A percentile compares a stretch with the other conserved stretches of the same genome.
Evolutionary conservation across 2,329 filamentous ascomycete species (phyloP).

Genomic region (Nemania serpens): DNA sequence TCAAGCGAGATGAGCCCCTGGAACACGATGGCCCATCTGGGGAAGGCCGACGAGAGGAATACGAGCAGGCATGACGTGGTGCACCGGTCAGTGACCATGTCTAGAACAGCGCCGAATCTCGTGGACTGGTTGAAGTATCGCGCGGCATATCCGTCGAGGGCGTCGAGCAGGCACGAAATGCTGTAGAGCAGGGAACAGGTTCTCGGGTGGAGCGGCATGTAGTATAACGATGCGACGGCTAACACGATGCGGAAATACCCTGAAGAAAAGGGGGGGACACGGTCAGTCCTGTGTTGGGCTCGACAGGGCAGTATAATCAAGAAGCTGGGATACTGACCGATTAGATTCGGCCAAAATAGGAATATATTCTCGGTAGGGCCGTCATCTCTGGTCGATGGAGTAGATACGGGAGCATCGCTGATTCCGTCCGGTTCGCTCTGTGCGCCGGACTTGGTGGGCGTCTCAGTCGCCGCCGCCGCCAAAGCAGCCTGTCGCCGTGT

Average conservation of each 20-base stretch:
- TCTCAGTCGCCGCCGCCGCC: constrained; percentile 34
- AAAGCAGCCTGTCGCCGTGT: constrained; percentile 39
- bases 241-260: constrained; percentile 79
- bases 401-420: constrained; percentile 41
- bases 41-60: constrained; percentile 93
- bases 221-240: constrained; percentile 91
- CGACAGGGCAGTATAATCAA: too few relatives aligned
- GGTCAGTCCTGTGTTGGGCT: constrained; percentile 12
- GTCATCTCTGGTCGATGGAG: constrained; percentile 41
- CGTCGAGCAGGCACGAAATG: constrained; percentile 92
- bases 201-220: constrained; percentile 98
- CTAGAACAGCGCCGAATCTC: constrained; percentile 92
- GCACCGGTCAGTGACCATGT: constrained; percentile 99
- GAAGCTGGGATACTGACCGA: constrained; percentile 60
- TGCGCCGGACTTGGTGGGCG: constrained; percentile 27
- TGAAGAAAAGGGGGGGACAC: constrained; percentile 40
- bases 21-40: constrained; percentile 91
- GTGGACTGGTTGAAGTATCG: constrained; percentile 88
- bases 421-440: constrained; percentile 51
- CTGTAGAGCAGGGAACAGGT: constrained; percentile 92
- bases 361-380: constrained; percentile 74
- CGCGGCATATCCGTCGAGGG: constrained; percentile 92
- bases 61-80: constrained; percentile 94
- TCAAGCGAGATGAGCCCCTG: constrained; percentile 91
- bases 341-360: constrained; percentile 79